Evolutionary conservation across 2,329 filamentous ascomycete species (phyloP).

Genomic region (Microthyrium microscopicum): DNA sequence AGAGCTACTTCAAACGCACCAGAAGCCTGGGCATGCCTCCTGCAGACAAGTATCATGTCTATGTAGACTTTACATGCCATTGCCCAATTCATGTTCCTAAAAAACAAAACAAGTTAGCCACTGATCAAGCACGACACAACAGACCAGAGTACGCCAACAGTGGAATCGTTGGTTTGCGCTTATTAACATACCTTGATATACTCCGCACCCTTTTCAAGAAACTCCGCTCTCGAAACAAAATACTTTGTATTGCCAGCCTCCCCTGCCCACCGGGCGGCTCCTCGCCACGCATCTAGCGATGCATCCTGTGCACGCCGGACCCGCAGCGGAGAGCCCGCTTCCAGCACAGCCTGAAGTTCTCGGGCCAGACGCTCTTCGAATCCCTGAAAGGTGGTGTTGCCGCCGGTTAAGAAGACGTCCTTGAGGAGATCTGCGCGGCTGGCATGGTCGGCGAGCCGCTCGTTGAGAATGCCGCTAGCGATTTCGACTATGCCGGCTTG

Average conservation of each 20-base stretch:
- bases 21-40: no score
- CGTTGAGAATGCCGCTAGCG: conserved; percentile 71
- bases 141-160: background rate
- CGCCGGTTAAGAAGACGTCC: conserved; percentile 90
- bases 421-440: conserved; percentile 55
- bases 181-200: conserved; percentile 59
- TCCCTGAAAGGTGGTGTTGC: conserved; percentile 68
- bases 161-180: no score
- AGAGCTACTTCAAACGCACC: no score
- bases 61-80: background rate
- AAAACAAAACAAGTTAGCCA: background rate
- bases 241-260: conserved; percentile 42
- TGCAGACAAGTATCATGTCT: no score
- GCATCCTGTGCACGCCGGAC: conserved; percentile 62
- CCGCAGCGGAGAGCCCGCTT: conserved; percentile 47
- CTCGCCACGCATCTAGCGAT: conserved; percentile 80
- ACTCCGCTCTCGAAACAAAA: conserved; percentile 66
- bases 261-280: conserved; percentile 71
- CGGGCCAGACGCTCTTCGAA: conserved; percentile 68
- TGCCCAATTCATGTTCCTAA: conserved; percentile 9
- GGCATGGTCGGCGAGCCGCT: conserved; percentile 46
- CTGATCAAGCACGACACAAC: background rate
- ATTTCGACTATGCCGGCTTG: conserved; percentile 91
- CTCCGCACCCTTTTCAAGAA: conserved; percentile 77
- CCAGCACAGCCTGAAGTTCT: conserved; percentile 57